Evolutionary conservation across 371 early-diverging fungal species (phyloP).

Genomic region (Phascolomyces articulosus): DNA sequence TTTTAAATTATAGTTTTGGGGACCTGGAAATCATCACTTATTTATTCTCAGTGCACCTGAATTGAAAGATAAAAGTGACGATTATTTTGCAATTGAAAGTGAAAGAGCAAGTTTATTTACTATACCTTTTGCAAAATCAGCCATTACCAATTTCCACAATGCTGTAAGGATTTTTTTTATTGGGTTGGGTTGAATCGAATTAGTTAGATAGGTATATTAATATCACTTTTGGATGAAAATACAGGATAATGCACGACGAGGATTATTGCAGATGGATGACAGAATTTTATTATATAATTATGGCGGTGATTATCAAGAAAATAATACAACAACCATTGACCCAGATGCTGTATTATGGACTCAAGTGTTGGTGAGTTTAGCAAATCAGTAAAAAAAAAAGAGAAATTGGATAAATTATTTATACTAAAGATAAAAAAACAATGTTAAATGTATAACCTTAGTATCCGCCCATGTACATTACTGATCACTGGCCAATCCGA

Average conservation of each 20-base stretch:
- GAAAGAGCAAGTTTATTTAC: constrained; percentile 53
- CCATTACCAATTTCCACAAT: constrained; percentile 59
- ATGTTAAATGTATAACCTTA: too few relatives aligned
- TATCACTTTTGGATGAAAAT: background rate
- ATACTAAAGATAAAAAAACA: too few relatives aligned
- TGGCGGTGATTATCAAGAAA: constrained; percentile 63
- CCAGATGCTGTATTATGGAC: constrained; percentile 81
- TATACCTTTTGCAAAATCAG: constrained; percentile 71
- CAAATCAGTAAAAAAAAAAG: background rate
- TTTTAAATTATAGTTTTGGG: constrained; percentile 69
- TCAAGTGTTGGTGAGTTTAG: constrained; percentile 62
- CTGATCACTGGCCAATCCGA: constrained; percentile 85
- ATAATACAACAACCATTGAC: constrained; percentile 71
- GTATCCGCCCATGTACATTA: constrained; percentile 78
- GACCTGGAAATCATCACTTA: constrained; percentile 70
- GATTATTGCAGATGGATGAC: constrained; percentile 73
- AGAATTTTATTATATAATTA: constrained; percentile 72
- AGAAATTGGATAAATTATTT: too few relatives aligned
- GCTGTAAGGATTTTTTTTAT: constrained; percentile 42
- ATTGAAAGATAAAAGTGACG: background rate
- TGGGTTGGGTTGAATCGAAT: background rate
- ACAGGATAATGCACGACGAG: constrained; percentile 71
- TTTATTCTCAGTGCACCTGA: constrained; percentile 45
- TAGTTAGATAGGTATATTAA: too few relatives aligned
- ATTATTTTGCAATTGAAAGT: background rate